Conservation (phyloP, 768 basidiomycete species). For the Suillus bovinus region DNA sequence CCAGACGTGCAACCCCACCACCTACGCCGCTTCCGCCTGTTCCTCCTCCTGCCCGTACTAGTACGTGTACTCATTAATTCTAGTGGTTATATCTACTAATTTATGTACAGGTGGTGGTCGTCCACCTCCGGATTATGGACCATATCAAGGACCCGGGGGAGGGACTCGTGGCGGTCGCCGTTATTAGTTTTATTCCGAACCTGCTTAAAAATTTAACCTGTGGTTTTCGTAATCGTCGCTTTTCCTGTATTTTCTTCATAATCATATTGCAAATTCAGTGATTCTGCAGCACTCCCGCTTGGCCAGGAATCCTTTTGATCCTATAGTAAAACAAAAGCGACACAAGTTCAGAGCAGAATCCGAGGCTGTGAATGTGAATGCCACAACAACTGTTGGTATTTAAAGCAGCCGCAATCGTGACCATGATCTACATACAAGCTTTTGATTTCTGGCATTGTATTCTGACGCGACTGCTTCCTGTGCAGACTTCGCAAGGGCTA, state of each 20-base stretch:
- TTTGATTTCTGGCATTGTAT: too few species aligned
- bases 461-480: too few species aligned
- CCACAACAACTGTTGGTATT: background rate
- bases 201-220: slow-evolving; percentile 1
- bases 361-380: too few species aligned
- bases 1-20: slow-evolving; percentile 52
- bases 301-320: background rate
- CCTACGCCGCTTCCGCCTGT: slow-evolving; percentile 52
- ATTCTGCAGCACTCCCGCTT: background rate
- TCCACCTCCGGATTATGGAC: slow-evolving; percentile 85
- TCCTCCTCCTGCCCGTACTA: slow-evolving; percentile 37
- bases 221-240: background rate
- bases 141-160: slow-evolving; percentile 74
- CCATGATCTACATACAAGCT: too few species aligned
- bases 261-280: slow-evolving; percentile 7
- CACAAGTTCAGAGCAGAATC: too few species aligned
- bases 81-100: slow-evolving; percentile 11
- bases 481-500: too few species aligned
- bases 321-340: too few species aligned
- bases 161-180: slow-evolving; percentile 40
- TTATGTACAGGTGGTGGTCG: slow-evolving; percentile 48
- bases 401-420: too few species aligned
- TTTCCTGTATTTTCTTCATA: slow-evolving; percentile 8
- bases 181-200: slow-evolving; percentile 28
- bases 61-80: slow-evolving; percentile 8